Conservation (phyloP, 2,329 filamentous ascomycete species). For the Aspergillus sp. region DNA sequence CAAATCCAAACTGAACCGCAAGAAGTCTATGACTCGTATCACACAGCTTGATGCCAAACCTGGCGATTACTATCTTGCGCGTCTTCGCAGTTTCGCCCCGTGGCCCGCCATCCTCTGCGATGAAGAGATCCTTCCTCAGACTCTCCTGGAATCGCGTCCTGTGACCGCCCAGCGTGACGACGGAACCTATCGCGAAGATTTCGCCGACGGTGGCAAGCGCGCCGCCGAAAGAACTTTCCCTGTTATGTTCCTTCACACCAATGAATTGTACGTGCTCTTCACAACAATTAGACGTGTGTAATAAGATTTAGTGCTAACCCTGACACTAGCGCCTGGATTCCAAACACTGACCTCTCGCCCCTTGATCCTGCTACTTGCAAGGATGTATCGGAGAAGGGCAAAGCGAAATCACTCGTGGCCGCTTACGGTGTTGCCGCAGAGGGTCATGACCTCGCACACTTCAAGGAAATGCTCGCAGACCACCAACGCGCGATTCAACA, state of each 20-base stretch:
- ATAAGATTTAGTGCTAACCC: constrained; percentile 15
- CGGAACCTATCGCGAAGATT: constrained; percentile 84
- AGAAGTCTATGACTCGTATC: constrained; percentile 73
- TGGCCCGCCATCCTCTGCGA: constrained; percentile 96
- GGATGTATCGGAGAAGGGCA: constrained; percentile 65
- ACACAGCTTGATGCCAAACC: constrained; percentile 78
- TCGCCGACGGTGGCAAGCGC: constrained; percentile 83
- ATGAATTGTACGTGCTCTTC: constrained; percentile 81
- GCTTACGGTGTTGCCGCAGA: constrained; percentile 81
- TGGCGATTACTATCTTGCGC: constrained; percentile 87
- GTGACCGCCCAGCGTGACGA: constrained; percentile 80
- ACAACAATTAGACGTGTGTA: constrained; percentile 7
- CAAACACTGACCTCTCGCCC: constrained; percentile 77
- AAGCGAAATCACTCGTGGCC: constrained; percentile 76
- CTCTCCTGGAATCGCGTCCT: constrained; percentile 73
- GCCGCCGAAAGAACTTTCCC: constrained; percentile 83
- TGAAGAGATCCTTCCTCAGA: constrained; percentile 85
- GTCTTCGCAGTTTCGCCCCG: constrained; percentile 89
- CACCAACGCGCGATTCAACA: constrained; percentile 57
- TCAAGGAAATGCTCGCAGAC: constrained; percentile 72
- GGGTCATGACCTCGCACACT: constrained; percentile 73
- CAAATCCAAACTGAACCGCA: constrained; percentile 80
- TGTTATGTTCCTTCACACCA: constrained; percentile 91
- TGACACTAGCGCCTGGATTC: constrained; percentile 75
- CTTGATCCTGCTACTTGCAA: constrained; percentile 73